Percentiles rank a stretch among this genome's conserved stretches.
phyloP scores from a whole-genome alignment of 2,329 filamentous ascomycete genomes.

The Colletotrichum australisinense region DNA sequence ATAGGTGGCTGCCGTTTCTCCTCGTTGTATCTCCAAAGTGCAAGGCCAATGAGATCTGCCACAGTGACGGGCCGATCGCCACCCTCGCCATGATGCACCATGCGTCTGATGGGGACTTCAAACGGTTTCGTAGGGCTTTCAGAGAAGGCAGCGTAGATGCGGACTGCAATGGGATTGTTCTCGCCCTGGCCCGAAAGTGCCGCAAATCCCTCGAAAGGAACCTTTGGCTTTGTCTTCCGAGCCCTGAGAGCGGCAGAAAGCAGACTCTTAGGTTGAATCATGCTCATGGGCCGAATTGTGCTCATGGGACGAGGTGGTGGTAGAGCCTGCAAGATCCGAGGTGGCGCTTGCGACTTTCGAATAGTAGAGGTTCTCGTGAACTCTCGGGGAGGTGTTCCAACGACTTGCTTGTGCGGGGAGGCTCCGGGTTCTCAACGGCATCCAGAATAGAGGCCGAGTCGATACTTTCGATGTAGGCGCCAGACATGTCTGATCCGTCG shows the following conservation, averaged over 20 bases:
- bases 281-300: constrained; percentile 72
- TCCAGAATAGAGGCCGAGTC: constrained; percentile 80
- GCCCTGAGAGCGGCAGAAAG: constrained; percentile 79
- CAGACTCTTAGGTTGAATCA: constrained; percentile 76
- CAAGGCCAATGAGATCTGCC: constrained; percentile 83
- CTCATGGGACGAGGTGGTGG: constrained; percentile 78
- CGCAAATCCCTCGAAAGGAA: constrained; percentile 82
- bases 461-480: constrained; percentile 73
- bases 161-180: constrained; percentile 78
- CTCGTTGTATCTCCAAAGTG: constrained; percentile 81
- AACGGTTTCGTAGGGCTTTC: constrained; percentile 72
- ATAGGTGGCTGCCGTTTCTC: constrained; percentile 79
- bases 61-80: constrained; percentile 75
- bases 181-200: constrained; percentile 83
- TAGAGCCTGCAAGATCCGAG: constrained; percentile 71
- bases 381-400: constrained; percentile 72
- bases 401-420: constrained; percentile 66
- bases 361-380: constrained; percentile 73
- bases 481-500: constrained; percentile 71
- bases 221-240: constrained; percentile 74
- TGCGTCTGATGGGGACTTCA: constrained; percentile 78
- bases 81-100: constrained; percentile 75
- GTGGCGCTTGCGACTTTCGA: constrained; percentile 68
- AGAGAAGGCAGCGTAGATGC: constrained; percentile 81
- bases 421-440: constrained; percentile 69